phyloP scores from a whole-genome alignment of 257 asterid genomes.

The Leptodermis oblonga region DNA sequence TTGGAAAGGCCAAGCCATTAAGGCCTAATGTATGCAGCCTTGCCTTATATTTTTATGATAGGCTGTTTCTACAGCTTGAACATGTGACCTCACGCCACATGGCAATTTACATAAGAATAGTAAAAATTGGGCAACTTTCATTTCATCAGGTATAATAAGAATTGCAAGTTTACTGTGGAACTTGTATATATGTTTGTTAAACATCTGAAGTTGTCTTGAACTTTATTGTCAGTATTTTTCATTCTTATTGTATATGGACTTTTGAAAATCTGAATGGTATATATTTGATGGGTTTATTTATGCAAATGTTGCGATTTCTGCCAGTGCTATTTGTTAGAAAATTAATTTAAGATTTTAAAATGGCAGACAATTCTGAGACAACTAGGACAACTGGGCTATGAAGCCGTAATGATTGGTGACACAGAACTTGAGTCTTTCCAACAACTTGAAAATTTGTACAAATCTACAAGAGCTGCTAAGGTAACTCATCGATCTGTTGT shows the following conservation, averaged over 20 bases:
- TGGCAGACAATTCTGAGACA: constrained; percentile 83
- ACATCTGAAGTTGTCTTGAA: neutral
- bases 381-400: constrained; percentile 84
- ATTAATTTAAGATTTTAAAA: constrained; percentile 11
- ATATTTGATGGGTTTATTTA: neutral
- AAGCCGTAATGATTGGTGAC: constrained; percentile 66
- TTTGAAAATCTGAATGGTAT: neutral
- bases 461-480: constrained; percentile 89
- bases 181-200: neutral
- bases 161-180: no score
- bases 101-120: no score
- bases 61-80: no score
- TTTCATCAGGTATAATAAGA: neutral
- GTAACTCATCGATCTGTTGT: constrained; percentile 30
- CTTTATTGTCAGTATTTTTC: neutral
- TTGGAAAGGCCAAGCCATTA: no score
- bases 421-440: constrained; percentile 64
- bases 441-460: constrained; percentile 70
- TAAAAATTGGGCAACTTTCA: neutral
- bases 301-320: neutral
- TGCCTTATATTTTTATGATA: no score
- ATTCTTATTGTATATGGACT: neutral
- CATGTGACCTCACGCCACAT: no score
- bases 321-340: constrained; percentile 4
- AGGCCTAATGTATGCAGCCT: no score